Base-by-base conservation (phyloP, 2,329 filamentous ascomycete species). In the Epichloe coenophiala region DNA sequence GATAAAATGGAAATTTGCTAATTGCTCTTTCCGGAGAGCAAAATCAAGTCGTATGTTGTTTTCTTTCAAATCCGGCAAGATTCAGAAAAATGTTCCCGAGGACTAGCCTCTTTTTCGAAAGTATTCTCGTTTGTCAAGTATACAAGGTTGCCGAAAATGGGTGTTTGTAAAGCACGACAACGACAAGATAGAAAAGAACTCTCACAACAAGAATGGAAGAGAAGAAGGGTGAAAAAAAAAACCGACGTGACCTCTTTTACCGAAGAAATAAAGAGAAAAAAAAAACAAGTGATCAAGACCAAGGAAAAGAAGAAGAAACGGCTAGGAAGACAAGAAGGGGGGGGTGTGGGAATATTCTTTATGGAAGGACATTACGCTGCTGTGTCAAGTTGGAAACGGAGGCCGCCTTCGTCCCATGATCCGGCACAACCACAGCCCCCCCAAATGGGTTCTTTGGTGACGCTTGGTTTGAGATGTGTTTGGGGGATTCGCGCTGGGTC, bases 21-120 rank as follows among this genome's bases (percentile, higher is more conserved):
- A 31, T 31, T 47, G 17, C 45, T 50, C 47, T 52, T 40, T 49
- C 47, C 51, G 50, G 47, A 52, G 49, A 51, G 41, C 39, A 48
- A 48, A 48, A 48, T 40, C 17, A 23, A 19, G 3, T n/a, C 31
- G 31, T 35, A 31, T 31, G 31, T 11, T 31, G 9, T 9, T 9
- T 31, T 31, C 9, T 31, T 31, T 31, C 31, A 31, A 31, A 31
- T 9, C 31, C 3, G 31, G 31, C 4, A 31, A 31, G 31, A 31
- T 31, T n/a, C n/a, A n/a, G 3, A 31, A 11, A 4, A 31, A 31
- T 11, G 3, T 11, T 31, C 31, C 31, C 21, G 21, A 75, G 72
- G 72, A 68, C 73, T 74, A 72, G 72, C 72, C 31, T 31, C 72
- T 72, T 55, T 55, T 54, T 38, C 23, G 40, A 37, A 49, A 23